Percentiles rank a stretch among this genome's conserved stretches.
These are phyloP conservation scores for Globisporangium okanoganense DNA, from an alignment of 352 stramenopile genomes.

Conservation along the genomic window DNA sequence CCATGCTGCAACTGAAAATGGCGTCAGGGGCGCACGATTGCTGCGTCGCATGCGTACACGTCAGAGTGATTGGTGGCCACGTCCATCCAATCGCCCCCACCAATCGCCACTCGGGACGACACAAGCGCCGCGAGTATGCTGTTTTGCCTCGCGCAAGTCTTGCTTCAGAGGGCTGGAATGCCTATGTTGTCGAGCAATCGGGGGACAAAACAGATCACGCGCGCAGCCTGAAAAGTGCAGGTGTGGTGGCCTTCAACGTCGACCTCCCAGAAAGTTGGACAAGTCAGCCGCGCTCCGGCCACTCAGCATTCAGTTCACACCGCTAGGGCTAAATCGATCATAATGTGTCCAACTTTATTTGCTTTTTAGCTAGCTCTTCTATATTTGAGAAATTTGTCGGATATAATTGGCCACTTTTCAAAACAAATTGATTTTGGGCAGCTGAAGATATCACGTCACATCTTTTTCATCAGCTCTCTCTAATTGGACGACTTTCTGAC, in stretches of 20 bases:
- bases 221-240: background rate
- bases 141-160: too few species aligned
- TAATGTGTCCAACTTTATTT: background rate
- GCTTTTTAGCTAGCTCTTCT: too few species aligned
- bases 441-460: background rate
- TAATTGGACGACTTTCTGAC: slow-evolving; percentile 3
- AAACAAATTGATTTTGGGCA: background rate
- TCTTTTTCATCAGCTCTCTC: background rate
- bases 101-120: too few species aligned
- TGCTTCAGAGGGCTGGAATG: too few species aligned
- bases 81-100: too few species aligned
- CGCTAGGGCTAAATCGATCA: background rate
- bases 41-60: too few species aligned
- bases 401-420: background rate
- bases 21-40: too few species aligned
- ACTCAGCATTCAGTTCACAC: slow-evolving; percentile 2
- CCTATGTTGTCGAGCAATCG: background rate
- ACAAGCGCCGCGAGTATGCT: too few species aligned
- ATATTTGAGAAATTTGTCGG: too few species aligned
- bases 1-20: too few species aligned
- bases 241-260: background rate
- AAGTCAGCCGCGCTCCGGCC: background rate
- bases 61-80: too few species aligned
- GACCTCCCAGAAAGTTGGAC: background rate
- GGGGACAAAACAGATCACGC: background rate